phyloP scores from a whole-genome alignment of 1,139 yeast genomes.

The Hansenula anomala region DNA sequence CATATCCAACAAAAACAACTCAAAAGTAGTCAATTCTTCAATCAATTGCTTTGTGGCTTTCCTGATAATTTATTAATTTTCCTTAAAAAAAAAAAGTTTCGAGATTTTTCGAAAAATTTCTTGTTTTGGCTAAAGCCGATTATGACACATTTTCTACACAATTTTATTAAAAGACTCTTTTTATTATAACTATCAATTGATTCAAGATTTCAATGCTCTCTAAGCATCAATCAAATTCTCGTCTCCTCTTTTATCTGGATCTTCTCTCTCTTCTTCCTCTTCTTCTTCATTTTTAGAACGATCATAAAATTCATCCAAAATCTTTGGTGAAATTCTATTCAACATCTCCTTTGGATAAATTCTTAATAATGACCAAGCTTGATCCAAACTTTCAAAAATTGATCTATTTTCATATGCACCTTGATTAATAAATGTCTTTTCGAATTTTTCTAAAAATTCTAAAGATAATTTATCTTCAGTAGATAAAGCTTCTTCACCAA shows the following conservation, averaged over 20 bases:
- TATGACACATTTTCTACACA: too few relatives aligned
- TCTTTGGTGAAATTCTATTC: conserved; percentile 97
- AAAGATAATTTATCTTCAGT: conserved; percentile 95
- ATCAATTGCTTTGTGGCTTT: too few relatives aligned
- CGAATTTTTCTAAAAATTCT: conserved; percentile 96
- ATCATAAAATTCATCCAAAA: conserved; percentile 90
- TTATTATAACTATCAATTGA: too few relatives aligned
- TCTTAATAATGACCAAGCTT: conserved; percentile 97
- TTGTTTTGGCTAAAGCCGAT: too few relatives aligned
- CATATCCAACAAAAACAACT: not conserved
- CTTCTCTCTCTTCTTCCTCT: conserved; percentile 33
- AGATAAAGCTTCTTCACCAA: conserved; percentile 98
- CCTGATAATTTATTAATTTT: too few relatives aligned
- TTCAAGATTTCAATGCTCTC: not conserved
- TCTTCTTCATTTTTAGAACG: conserved; percentile 68
- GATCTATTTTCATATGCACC: conserved; percentile 96
- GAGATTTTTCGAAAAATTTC: too few relatives aligned
- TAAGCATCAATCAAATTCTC: conserved; percentile 19
- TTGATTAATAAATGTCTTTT: conserved; percentile 89
- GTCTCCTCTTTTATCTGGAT: conserved; percentile 29
- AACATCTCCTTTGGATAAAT: conserved; percentile 98
- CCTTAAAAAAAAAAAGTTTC: too few relatives aligned
- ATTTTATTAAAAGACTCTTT: too few relatives aligned
- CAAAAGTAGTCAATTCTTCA: not conserved
- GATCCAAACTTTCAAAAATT: conserved; percentile 91